Base-by-base conservation (phyloP, 306 rosid genomes). In the Quercus engelmannii region DNA sequence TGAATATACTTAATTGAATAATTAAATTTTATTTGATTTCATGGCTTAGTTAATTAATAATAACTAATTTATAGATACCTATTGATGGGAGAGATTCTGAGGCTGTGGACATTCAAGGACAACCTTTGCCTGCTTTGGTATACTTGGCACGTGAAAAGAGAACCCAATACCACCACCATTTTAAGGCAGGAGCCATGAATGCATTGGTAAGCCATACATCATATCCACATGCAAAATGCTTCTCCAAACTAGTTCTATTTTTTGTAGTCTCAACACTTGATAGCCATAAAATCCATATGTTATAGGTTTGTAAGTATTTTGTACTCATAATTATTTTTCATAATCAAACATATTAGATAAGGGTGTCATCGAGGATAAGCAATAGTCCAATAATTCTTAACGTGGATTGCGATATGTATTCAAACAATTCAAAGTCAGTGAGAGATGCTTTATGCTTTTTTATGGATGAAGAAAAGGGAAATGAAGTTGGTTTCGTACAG, bases 161-260 rank as follows among this genome's bases (percentile, higher is more conserved):
- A 46, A 15, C 54, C 54, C 54, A 46, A 11, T 46, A 14, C 49
- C 73, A 35, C 14, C 73, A 69, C 73, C 19, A 69, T 19, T 69
- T 69, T 35, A 69, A 69, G 35, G 73, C 54, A 69, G 73, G 73
- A 2, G 49, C 73, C 73, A 33, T 56, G 62, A 56, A 56, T 56
- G 62, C 62, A 56, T 20, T 56, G 62, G 62, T 56, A 56, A 3
- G 12, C 54, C 13, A 2, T 46, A 46, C 4, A 18, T 9, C 59
- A 56, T 17, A n/a, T 56, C 7, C 6, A n/a, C 23, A n/a, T 56
- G 15, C 15, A 46, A 38, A 38, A 6, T 38, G 43, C 43, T 38
- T 38, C 43, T 1, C 43, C 43, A 38, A 38, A 38, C 10, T 38
- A 38, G 10, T 38, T 38, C 3, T 7, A 38, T 38, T 38, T 38